Conservation (phyloP, 495 filamentous ascomycete species). For the Rhizodiscina lignyota region DNA sequence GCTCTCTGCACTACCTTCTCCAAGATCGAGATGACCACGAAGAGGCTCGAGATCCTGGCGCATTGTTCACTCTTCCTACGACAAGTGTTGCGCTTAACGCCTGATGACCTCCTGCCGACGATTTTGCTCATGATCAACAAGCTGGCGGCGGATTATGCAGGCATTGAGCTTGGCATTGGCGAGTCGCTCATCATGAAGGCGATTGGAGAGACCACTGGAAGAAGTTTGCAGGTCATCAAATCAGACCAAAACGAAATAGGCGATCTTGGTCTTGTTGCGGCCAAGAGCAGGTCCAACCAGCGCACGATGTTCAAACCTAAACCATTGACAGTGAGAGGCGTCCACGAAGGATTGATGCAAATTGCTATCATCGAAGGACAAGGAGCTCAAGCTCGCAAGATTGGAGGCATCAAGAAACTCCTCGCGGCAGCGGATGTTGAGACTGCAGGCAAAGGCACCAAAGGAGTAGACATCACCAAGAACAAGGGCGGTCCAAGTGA, state of each 20-base stretch:
- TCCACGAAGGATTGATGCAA: conserved; percentile 73
- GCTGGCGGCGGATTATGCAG: conserved; percentile 87
- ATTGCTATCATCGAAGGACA: conserved; percentile 80
- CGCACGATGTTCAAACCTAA: conserved; percentile 97
- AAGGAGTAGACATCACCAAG: conserved; percentile 69
- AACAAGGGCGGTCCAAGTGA: conserved; percentile 91
- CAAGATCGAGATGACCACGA: conserved; percentile 81
- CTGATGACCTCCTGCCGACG: conserved; percentile 70
- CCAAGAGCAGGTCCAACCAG: conserved; percentile 85
- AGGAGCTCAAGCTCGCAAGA: conserved; percentile 77
- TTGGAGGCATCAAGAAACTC: conserved; percentile 87
- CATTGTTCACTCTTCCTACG: conserved; percentile 82
- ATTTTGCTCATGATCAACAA: conserved; percentile 96
- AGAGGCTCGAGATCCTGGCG: conserved; percentile 69
- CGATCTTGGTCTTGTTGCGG: conserved; percentile 84
- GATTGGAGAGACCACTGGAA: conserved; percentile 84
- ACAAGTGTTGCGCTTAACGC: conserved; percentile 83
- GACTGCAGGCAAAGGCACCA: conserved; percentile 45
- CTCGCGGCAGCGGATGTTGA: conserved; percentile 69
- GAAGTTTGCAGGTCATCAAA: conserved; percentile 75
- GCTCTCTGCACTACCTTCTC: conserved; percentile 91
- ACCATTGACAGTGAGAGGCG: conserved; percentile 66
- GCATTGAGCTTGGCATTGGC: conserved; percentile 90
- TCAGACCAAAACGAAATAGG: conserved; percentile 90
- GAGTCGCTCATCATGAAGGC: conserved; percentile 98